phyloP scores from a whole-genome alignment of 2,329 filamentous ascomycete species.

The Podosphaera fusca region DNA sequence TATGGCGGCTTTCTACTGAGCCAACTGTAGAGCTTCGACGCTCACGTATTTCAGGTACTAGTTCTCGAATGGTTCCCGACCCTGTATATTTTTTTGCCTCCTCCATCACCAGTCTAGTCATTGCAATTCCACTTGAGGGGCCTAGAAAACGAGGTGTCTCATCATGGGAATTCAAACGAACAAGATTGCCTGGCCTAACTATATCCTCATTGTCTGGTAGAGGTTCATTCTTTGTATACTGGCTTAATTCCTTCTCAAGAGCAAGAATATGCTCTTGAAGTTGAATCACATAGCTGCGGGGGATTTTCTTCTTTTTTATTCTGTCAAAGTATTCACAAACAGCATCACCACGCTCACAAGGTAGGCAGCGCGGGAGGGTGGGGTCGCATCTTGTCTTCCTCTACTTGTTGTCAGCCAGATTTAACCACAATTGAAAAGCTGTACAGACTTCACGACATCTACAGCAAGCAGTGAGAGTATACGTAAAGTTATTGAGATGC shows the following conservation, averaged over 20 bases:
- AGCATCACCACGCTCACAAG: conserved; percentile 78
- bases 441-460: conserved; percentile 49
- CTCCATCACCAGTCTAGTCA: conserved; percentile 87
- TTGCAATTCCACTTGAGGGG: conserved; percentile 84
- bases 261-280: conserved; percentile 69
- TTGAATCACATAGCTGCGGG: conserved; percentile 76
- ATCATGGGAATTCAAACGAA: conserved; percentile 64
- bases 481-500: conserved; percentile 40
- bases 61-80: conserved; percentile 72
- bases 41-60: conserved; percentile 52
- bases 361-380: conserved; percentile 69
- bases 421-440: neutral
- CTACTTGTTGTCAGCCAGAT: conserved; percentile 17
- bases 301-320: conserved; percentile 62
- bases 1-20: conserved; percentile 32
- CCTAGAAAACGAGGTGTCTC: conserved; percentile 76
- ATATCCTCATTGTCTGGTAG: conserved; percentile 60
- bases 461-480: conserved; percentile 60
- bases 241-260: conserved; percentile 59
- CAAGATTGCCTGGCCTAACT: conserved; percentile 64
- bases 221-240: conserved; percentile 55
- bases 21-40: conserved; percentile 45
- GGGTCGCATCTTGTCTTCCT: conserved; percentile 94
- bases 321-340: conserved; percentile 92
- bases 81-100: conserved; percentile 85